These are phyloP conservation scores for Talaromyces sp. DNA, from an alignment of 2,329 filamentous ascomycete species.

Conservation along the genomic window DNA sequence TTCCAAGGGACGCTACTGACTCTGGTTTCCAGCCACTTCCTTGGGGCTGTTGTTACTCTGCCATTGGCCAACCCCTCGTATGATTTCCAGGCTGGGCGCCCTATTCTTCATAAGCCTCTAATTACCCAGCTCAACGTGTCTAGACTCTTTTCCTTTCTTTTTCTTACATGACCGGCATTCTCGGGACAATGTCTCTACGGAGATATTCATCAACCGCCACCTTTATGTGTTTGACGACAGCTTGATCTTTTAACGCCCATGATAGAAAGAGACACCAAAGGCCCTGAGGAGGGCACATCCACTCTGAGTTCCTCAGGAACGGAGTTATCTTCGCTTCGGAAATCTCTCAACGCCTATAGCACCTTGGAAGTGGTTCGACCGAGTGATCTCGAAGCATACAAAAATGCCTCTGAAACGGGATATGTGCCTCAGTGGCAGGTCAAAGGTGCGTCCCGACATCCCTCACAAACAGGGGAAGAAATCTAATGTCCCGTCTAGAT, in stretches of 20 bases:
- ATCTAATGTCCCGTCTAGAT: not conserved
- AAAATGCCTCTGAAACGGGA: not conserved
- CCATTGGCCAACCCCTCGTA: not conserved
- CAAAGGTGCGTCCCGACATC: not conserved
- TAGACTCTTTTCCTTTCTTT: not conserved
- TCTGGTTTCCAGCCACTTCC: not conserved
- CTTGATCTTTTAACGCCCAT: not conserved
- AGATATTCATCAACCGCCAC: not conserved
- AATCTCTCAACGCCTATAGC: not conserved
- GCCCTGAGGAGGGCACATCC: not conserved
- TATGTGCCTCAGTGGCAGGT: not conserved
- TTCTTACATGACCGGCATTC: not conserved
- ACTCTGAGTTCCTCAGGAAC: not conserved
- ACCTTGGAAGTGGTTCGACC: constrained; percentile 6
- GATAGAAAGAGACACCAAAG: not conserved
- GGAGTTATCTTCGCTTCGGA: not conserved
- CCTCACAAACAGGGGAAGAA: not conserved
- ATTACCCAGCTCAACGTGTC: not conserved
- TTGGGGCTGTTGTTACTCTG: not conserved
- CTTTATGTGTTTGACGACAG: not conserved
- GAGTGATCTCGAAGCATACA: constrained; percentile 4
- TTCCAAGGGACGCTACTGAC: not conserved
- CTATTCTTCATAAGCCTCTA: not conserved
- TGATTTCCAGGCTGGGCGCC: not conserved
- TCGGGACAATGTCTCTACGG: not conserved